Conservation (phyloP, 371 early-diverging fungal species). For the Mucor ambiguus region DNA sequence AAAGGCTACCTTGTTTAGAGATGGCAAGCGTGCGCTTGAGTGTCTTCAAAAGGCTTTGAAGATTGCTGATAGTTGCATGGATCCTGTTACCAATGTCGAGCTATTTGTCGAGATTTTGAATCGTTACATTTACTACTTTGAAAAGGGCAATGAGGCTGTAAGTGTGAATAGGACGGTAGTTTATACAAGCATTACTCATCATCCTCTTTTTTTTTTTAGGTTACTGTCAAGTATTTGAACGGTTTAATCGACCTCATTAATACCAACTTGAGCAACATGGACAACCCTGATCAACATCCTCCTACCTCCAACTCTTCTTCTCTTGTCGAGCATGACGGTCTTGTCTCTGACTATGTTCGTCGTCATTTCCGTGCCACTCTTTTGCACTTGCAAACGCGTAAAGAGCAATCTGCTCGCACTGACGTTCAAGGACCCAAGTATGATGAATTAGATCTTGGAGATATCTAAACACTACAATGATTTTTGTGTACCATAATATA, state of each 20-base stretch:
- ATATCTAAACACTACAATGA: constrained; percentile 12
- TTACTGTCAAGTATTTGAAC: constrained; percentile 87
- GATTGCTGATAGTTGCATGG: constrained; percentile 90
- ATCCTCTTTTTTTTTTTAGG: constrained; percentile 14
- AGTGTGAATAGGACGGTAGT: constrained; percentile 8
- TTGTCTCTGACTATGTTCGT: constrained; percentile 63
- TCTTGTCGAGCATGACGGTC: constrained; percentile 54
- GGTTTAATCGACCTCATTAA: constrained; percentile 89
- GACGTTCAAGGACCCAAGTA: constrained; percentile 30
- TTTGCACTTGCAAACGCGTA: constrained; percentile 49
- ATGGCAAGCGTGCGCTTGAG: constrained; percentile 82
- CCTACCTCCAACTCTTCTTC: constrained; percentile 62
- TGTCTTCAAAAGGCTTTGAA: constrained; percentile 89
- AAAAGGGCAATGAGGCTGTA: constrained; percentile 78
- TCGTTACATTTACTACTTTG: constrained; percentile 86
- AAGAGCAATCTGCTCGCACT: constrained; percentile 28
- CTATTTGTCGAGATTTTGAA: constrained; percentile 92
- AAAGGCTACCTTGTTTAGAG: constrained; percentile 55
- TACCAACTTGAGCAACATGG: constrained; percentile 71
- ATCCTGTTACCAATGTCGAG: constrained; percentile 78
- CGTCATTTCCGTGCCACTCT: constrained; percentile 67
- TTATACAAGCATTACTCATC: not conserved
- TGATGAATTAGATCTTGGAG: constrained; percentile 31
- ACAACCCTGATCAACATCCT: constrained; percentile 68
- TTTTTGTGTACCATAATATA: not conserved